Percentiles rank a stretch among this genome's conserved stretches.
These are phyloP conservation scores for Coemansia sp. DNA, from an alignment of 192 early-diverging fungal genomes.

Conservation along the genomic window DNA sequence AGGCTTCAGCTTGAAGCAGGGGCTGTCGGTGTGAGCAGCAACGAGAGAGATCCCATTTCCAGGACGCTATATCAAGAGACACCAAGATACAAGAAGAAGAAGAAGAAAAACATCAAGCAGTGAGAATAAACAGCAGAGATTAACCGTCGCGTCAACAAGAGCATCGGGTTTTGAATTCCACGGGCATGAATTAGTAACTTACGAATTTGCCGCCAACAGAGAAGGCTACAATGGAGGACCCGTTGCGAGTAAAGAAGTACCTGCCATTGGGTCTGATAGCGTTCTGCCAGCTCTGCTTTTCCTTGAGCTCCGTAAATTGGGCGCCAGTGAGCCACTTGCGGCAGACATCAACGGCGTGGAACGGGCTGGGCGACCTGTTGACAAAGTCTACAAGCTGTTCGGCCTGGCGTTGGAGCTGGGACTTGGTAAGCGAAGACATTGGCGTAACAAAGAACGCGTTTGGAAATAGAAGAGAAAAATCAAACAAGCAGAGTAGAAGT, in stretches of 20 bases:
- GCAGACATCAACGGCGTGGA: slow-evolving; percentile 91
- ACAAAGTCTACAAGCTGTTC: slow-evolving; percentile 82
- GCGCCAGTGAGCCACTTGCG: slow-evolving; percentile 67
- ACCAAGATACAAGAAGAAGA: neutral
- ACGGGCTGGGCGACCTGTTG: slow-evolving; percentile 91
- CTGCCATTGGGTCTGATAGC: slow-evolving; percentile 75
- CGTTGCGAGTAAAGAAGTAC: slow-evolving; percentile 98
- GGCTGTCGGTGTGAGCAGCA: slow-evolving; percentile 97
- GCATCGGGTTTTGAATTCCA: neutral
- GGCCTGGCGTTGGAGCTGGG: slow-evolving; percentile 54
- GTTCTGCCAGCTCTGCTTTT: slow-evolving; percentile 81
- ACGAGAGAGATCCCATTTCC: slow-evolving; percentile 89
- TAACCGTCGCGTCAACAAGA: neutral
- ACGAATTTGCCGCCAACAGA: slow-evolving; percentile 84
- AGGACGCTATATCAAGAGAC: slow-evolving; percentile 48
- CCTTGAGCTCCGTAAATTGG: slow-evolving; percentile 87
- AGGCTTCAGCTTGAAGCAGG: slow-evolving; percentile 96
- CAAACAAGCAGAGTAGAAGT: neutral
- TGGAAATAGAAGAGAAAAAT: neutral
- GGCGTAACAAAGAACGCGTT: neutral
- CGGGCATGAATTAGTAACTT: neutral
- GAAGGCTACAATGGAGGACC: slow-evolving; percentile 86
- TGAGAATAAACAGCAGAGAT: neutral
- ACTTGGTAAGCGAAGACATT: slow-evolving; percentile 48
- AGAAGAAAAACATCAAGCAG: neutral